These are phyloP conservation scores for Stagonosporopsis tanaceti DNA, from an alignment of 2,329 filamentous ascomycete genomes.

Conservation along the genomic window DNA sequence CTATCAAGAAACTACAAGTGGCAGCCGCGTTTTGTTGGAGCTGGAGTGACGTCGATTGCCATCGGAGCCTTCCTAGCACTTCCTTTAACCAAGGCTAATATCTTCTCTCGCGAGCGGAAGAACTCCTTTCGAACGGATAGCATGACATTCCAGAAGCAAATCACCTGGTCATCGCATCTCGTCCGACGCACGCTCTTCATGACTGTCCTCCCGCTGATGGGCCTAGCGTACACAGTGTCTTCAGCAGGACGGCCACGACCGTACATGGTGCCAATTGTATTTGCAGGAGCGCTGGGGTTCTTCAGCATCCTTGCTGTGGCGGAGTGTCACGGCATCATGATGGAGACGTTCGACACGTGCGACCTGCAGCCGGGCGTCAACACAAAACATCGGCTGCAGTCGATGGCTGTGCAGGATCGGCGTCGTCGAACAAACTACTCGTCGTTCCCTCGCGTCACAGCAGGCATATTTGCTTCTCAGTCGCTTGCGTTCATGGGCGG, in stretches of 20 bases:
- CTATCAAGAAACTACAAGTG: constrained; percentile 72
- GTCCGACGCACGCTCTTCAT: constrained; percentile 73
- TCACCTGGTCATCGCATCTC: constrained; percentile 77
- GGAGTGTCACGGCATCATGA: constrained; percentile 78
- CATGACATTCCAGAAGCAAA: constrained; percentile 69
- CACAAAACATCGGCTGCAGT: constrained; percentile 56
- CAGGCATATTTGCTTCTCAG: constrained; percentile 76
- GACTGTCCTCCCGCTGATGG: constrained; percentile 70
- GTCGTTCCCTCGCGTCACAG: constrained; percentile 75
- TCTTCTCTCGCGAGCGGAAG: constrained; percentile 71
- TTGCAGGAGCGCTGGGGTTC: constrained; percentile 73
- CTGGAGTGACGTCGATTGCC: constrained; percentile 70
- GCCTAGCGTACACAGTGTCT: constrained; percentile 71
- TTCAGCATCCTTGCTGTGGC: constrained; percentile 76
- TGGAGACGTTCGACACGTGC: constrained; percentile 84
- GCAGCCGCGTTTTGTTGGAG: constrained; percentile 70
- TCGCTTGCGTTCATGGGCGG: constrained; percentile 73
- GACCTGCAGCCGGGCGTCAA: constrained; percentile 78
- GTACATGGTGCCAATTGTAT: constrained; percentile 69
- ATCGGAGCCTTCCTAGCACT: constrained; percentile 74
- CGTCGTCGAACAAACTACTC: constrained; percentile 74
- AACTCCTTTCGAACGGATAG: constrained; percentile 68
- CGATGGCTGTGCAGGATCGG: constrained; percentile 53
- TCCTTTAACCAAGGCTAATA: constrained; percentile 75
- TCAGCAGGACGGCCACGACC: constrained; percentile 67